Base-by-base conservation (phyloP, 2,329 filamentous ascomycete genomes). In the Epichloe baconii region DNA sequence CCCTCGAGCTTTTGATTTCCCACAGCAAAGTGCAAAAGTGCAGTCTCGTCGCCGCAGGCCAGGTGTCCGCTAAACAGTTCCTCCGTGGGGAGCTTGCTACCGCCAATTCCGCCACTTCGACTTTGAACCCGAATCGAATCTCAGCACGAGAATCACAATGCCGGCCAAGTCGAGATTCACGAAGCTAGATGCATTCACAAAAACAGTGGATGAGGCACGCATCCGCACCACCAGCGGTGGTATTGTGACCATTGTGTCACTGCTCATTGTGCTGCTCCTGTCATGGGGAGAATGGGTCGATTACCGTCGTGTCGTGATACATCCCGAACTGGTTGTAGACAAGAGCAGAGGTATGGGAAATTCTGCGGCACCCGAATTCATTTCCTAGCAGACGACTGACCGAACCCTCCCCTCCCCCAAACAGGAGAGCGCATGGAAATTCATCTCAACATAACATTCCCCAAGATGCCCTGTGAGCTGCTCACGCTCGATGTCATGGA, bases 401-500 rank as follows among this genome's bases (percentile, higher is more conserved):
- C 21, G 38, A 21, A 47, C 36, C 7, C 42, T n/a, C n/a, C n/a
- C n/a, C n/a, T n/a, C n/a, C 8, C 42, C 44, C 47, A 1, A 51
- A 51, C 59, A 88, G 86, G 88, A 67, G 90, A 98, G 76, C 88
- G 91, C 69, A 97, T 98, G 91, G 93, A 97, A 68, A 98, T 98
- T 58, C 89, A 95, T 67, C 79, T 98, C 69, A 98, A 98, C 73
- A 83, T 98, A 54, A 93, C 88, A 45, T 98, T 98, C 66, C 93
- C 93, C 10, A 83, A 83, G 56, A 79, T 98, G 59, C 93, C 93
- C 10, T 98, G 93, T 72, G 91, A 97, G 69, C 81, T 98, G 48
- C 76, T 97, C 58, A 96, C 93, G 12, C 83, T 98, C 61, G 93
- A 98, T 67, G 91, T 98, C 52, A 98, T 98, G 93, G 93, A 98